Conservation (phyloP, 2,329 filamentous ascomycete species). For the Aspergillus sergii region DNA sequence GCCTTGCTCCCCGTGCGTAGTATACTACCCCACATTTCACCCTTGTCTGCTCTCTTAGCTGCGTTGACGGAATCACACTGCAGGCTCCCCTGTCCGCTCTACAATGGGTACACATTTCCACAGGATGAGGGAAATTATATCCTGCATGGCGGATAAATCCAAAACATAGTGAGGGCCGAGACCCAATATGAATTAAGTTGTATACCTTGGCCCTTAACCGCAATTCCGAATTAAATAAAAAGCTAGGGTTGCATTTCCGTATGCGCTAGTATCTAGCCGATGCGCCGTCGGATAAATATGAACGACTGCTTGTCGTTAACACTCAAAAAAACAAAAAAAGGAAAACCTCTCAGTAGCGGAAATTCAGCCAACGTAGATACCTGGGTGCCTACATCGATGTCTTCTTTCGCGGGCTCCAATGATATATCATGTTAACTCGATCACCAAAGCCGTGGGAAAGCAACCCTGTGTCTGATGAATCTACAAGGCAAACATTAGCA, state of each 20-base stretch:
- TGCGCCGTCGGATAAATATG: too few relatives aligned
- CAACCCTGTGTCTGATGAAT: too few relatives aligned
- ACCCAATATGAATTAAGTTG: neutral
- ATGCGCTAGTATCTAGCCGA: too few relatives aligned
- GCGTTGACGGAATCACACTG: neutral
- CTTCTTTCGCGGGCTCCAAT: too few relatives aligned
- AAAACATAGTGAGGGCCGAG: neutral
- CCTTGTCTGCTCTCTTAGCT: neutral
- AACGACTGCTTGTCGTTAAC: too few relatives aligned
- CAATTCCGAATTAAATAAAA: neutral
- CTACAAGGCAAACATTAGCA: too few relatives aligned
- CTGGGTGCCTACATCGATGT: too few relatives aligned
- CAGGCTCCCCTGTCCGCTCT: neutral
- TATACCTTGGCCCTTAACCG: neutral
- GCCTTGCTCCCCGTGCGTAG: neutral
- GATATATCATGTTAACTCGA: too few relatives aligned
- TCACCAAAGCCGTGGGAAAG: too few relatives aligned
- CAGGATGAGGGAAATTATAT: neutral
- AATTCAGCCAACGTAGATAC: too few relatives aligned
- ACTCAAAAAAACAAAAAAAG: too few relatives aligned
- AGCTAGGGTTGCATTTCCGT: neutral
- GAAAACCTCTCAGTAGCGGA: too few relatives aligned
- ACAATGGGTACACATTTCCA: neutral
- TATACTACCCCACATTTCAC: neutral
- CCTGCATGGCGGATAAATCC: neutral